These are phyloP conservation scores for Biscogniauxia mediterranea DNA, from an alignment of 2,329 filamentous ascomycete species.

Conservation along the genomic window DNA sequence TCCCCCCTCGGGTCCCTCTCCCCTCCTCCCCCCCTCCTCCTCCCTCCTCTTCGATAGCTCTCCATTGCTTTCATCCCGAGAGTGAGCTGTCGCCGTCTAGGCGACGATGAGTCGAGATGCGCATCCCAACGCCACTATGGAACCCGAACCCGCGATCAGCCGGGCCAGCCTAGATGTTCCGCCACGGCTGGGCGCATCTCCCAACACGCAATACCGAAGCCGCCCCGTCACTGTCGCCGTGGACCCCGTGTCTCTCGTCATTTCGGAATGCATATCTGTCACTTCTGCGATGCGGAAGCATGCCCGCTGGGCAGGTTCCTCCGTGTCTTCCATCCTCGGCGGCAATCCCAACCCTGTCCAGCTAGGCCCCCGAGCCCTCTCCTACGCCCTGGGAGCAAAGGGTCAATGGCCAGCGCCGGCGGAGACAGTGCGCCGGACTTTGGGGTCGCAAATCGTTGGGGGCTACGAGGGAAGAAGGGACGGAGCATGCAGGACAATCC, in stretches of 20 bases:
- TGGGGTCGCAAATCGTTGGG: conserved; percentile 81
- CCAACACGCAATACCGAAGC: conserved; percentile 51
- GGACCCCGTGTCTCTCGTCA: conserved; percentile 88
- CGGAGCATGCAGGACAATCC: conserved; percentile 98
- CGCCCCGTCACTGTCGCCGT: conserved; percentile 75
- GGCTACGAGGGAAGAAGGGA: conserved; percentile 87
- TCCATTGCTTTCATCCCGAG: conserved; percentile 6
- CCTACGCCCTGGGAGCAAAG: conserved; percentile 42
- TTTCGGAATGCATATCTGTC: conserved; percentile 98
- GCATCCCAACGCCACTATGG: conserved; percentile 28
- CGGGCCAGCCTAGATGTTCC: conserved; percentile 25
- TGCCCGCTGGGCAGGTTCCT: conserved; percentile 92
- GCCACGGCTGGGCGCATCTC: conserved; percentile 23
- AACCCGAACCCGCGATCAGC: conserved; percentile 26
- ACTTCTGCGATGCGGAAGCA: conserved; percentile 98
- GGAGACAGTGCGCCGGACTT: conserved; percentile 50
- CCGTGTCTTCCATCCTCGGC: conserved; percentile 91
- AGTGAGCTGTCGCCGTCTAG: conserved; percentile 23
- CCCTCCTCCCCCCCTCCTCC: background rate
- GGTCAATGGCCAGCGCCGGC: conserved; percentile 34
- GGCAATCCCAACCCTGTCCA: conserved; percentile 63
- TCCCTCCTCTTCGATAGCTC: conserved; percentile 10
- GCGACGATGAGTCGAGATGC: conserved; percentile 39
- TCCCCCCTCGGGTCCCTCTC: too few species aligned
- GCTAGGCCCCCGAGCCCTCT: conserved; percentile 46